phyloP scores from a whole-genome alignment of 805 yeast species.

The Candida jianshihensis region DNA sequence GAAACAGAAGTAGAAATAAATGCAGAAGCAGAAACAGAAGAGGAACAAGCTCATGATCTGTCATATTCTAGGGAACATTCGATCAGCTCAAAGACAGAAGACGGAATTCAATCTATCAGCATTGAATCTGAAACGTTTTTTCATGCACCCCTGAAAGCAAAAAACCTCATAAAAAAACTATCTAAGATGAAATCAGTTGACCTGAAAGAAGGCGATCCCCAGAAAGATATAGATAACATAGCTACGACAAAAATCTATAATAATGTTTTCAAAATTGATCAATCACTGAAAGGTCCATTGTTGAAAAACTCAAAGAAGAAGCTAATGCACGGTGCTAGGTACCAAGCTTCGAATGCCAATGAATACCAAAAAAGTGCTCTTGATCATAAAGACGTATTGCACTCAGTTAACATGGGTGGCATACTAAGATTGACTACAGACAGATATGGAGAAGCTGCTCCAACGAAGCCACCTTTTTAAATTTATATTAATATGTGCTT shows the following conservation, averaged over 20 bases:
- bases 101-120: not conserved
- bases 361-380: conserved; percentile 4
- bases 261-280: not conserved
- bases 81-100: not conserved
- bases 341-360: conserved; percentile 2
- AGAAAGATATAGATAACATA: not conserved
- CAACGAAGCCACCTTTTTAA: conserved; percentile 14
- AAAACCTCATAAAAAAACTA: no score
- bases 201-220: not conserved
- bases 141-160: not conserved
- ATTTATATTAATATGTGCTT: not conserved
- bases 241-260: not conserved
- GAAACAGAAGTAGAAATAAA: not conserved
- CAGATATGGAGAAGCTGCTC: conserved; percentile 26
- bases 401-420: conserved; percentile 21
- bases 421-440: conserved; percentile 24
- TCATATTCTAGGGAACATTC: not conserved
- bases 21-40: not conserved
- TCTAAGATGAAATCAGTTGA: no score
- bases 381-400: conserved; percentile 20
- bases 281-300: not conserved
- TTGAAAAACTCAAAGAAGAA: not conserved
- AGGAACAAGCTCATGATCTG: no score
- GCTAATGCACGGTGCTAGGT: not conserved
- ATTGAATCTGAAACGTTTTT: not conserved